These are phyloP conservation scores for Leucocoprinus sp. DNA, from an alignment of 768 basidiomycete genomes.

Conservation along the genomic window DNA sequence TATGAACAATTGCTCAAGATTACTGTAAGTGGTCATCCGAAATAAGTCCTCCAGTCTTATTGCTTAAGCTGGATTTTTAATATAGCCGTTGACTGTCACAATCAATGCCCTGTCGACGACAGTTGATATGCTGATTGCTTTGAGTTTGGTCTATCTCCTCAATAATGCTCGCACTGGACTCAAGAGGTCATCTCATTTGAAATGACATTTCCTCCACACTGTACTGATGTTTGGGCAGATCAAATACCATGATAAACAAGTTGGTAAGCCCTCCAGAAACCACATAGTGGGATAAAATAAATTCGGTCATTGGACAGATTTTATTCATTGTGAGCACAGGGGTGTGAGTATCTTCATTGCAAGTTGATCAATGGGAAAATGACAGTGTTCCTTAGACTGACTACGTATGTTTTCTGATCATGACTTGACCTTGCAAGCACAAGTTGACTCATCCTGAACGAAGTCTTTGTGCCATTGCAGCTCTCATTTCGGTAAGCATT, in stretches of 20 bases:
- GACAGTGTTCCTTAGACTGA: conserved; percentile 21
- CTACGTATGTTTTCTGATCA: conserved; percentile 21
- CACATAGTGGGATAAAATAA: background rate
- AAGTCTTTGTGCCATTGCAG: conserved; percentile 39
- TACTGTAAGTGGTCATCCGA: conserved; percentile 20
- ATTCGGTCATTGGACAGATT: conserved; percentile 22
- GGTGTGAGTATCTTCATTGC: conserved; percentile 24
- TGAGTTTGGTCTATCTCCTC: conserved; percentile 36
- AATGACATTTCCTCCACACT: background rate
- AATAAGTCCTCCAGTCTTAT: background rate
- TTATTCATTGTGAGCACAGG: conserved; percentile 49
- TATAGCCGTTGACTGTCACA: conserved; percentile 37
- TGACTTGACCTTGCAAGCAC: too few relatives aligned
- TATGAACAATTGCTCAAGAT: conserved; percentile 27
- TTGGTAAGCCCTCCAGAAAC: conserved; percentile 23
- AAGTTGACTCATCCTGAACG: background rate
- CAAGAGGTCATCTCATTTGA: conserved; percentile 24
- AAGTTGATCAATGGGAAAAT: too few relatives aligned
- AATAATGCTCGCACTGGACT: conserved; percentile 45
- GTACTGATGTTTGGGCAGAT: conserved; percentile 18
- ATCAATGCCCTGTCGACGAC: conserved; percentile 43
- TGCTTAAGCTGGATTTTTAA: background rate
- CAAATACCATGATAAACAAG: conserved; percentile 44
- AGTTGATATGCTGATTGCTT: conserved; percentile 42
- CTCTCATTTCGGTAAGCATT: conserved; percentile 35